Evolutionary conservation across 2,329 filamentous ascomycete genomes (phyloP).

Genomic region (Monilinia laxa): DNA sequence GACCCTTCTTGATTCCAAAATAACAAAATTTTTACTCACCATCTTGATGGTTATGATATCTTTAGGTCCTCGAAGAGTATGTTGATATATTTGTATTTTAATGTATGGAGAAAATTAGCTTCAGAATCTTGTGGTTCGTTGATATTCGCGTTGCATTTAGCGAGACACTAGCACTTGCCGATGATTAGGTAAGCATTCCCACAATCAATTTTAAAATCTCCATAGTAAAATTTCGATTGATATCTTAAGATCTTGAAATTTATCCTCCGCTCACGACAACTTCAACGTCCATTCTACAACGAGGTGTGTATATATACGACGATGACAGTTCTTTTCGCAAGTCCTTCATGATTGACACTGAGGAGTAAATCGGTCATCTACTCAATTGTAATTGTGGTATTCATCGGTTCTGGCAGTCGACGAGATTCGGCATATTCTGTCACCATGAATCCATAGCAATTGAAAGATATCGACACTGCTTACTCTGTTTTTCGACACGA

Average conservation of each 20-base stretch:
- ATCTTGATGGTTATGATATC: slow-evolving; percentile 33
- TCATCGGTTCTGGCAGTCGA: not conserved
- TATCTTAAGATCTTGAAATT: slow-evolving; percentile 8
- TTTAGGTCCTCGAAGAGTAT: slow-evolving; percentile 40
- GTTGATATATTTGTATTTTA: slow-evolving; percentile 27
- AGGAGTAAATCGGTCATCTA: slow-evolving; percentile 55
- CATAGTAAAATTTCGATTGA: slow-evolving; percentile 4
- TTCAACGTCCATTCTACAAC: slow-evolving; percentile 22
- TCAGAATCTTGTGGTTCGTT: slow-evolving; percentile 21
- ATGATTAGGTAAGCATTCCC: slow-evolving; percentile 24
- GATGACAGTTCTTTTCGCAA: slow-evolving; percentile 22
- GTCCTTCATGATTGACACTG: slow-evolving; percentile 42
- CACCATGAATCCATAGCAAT: slow-evolving; percentile 28
- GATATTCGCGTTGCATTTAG: slow-evolving; percentile 19
- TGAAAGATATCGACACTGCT: slow-evolving; percentile 55
- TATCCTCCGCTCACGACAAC: slow-evolving; percentile 7
- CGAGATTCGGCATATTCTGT: slow-evolving; percentile 2
- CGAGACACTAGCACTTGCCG: slow-evolving; percentile 14
- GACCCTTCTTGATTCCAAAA: not conserved
- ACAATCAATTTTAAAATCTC: slow-evolving; percentile 22
- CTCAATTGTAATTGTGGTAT: slow-evolving; percentile 31
- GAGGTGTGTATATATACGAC: slow-evolving; percentile 40
- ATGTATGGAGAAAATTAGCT: slow-evolving; percentile 24
- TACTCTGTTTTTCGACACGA: slow-evolving; percentile 62
- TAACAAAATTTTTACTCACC: slow-evolving; percentile 22